These are phyloP conservation scores for Mortierella sp. DNA, from an alignment of 371 early-diverging fungal species.

Conservation along the genomic window DNA sequence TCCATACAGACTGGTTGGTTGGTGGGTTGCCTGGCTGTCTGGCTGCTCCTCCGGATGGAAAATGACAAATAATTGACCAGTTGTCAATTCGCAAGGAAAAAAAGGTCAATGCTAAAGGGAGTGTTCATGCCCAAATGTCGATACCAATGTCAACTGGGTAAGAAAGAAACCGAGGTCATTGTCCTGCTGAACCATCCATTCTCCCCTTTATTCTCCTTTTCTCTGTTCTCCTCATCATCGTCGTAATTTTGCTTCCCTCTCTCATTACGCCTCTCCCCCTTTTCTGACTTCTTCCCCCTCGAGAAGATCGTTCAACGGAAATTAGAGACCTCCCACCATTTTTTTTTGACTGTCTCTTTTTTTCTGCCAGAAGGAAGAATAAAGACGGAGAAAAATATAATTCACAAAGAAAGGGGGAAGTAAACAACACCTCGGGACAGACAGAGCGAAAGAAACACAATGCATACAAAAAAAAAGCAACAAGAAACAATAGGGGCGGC, in stretches of 20 bases:
- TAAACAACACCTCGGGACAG: background rate
- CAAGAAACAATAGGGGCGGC: background rate
- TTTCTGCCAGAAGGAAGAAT: background rate
- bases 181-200: background rate
- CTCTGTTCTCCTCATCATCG: background rate
- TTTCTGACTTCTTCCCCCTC: background rate
- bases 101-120: no score
- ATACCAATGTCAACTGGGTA: background rate
- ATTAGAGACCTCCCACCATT: background rate
- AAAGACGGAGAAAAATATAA: background rate
- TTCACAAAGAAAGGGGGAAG: background rate
- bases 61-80: background rate
- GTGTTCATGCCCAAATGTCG: background rate
- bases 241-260: no score
- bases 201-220: no score
- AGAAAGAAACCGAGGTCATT: background rate
- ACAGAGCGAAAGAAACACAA: background rate
- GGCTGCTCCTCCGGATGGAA: background rate
- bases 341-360: no score
- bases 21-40: no score
- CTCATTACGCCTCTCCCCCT: background rate
- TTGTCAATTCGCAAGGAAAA: background rate
- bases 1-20: background rate
- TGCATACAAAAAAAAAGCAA: background rate
- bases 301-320: slow-evolving; percentile 7